These are phyloP conservation scores for Cucurbita pepo DNA, from an alignment of 306 rosid genomes.

Conservation along the genomic window DNA sequence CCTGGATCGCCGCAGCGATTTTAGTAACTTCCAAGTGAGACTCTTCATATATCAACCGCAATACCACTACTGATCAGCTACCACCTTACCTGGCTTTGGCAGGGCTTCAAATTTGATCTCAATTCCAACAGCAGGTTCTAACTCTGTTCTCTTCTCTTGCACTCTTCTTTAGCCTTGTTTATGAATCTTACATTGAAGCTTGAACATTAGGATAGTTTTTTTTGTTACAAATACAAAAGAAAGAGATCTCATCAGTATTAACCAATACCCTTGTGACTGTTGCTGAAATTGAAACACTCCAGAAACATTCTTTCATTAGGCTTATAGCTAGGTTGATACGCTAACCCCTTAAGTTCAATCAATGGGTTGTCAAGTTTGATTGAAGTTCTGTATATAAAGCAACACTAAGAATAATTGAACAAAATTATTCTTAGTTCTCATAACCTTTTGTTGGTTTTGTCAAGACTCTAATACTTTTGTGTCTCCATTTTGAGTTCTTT, in stretches of 20 bases:
- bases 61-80: conserved; percentile 23
- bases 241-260: neutral
- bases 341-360: neutral
- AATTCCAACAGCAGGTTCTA: neutral
- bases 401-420: neutral
- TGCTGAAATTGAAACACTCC: neutral
- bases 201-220: neutral
- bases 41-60: conserved; percentile 26
- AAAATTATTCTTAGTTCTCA: neutral
- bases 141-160: neutral
- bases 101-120: neutral
- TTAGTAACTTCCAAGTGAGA: conserved; percentile 35
- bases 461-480: neutral
- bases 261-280: neutral
- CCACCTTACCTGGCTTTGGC: neutral
- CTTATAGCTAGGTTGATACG: neutral
- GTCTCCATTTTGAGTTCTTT: neutral
- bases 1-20: neutral
- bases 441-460: neutral
- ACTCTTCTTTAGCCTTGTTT: neutral
- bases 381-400: neutral
- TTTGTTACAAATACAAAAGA: neutral
- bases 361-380: neutral
- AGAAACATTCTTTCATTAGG: neutral
- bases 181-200: neutral